Conservation (phyloP, 2,329 filamentous ascomycete genomes). For the Xylariales sp. region DNA sequence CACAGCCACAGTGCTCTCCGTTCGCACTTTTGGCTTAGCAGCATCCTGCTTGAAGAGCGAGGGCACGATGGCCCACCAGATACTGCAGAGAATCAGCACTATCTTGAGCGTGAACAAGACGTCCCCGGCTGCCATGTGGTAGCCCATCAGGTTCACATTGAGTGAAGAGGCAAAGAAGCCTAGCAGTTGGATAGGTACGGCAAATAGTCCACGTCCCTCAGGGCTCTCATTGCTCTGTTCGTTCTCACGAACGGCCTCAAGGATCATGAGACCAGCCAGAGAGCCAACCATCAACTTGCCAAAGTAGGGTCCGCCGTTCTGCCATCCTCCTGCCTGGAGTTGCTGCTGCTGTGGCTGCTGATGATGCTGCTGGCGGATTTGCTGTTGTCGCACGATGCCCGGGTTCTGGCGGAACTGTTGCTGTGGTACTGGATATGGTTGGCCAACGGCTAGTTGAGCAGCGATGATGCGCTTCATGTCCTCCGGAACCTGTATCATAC, state of each 20-base stretch:
- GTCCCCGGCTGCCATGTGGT: slow-evolving; percentile 39
- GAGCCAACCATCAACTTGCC: slow-evolving; percentile 90
- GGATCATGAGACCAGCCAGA: slow-evolving; percentile 84
- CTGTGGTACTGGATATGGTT: slow-evolving; percentile 44
- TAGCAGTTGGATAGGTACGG: slow-evolving; percentile 57
- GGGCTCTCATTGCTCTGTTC: slow-evolving; percentile 61
- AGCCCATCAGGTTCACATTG: slow-evolving; percentile 50
- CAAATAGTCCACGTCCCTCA: slow-evolving; percentile 62
- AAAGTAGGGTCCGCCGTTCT: slow-evolving; percentile 50
- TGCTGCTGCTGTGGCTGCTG: slow-evolving; percentile 43
- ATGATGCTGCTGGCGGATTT: slow-evolving; percentile 44
- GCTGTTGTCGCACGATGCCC: slow-evolving; percentile 43
- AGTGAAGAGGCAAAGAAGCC: slow-evolving; percentile 40
- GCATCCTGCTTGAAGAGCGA: slow-evolving; percentile 51
- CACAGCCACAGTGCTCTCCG: slow-evolving; percentile 31
- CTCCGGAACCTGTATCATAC: slow-evolving; percentile 63
- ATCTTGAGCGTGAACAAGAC: slow-evolving; percentile 49
- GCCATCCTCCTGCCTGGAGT: slow-evolving; percentile 50
- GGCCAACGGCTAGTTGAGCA: slow-evolving; percentile 49
- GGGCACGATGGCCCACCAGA: slow-evolving; percentile 53
- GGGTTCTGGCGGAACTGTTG: slow-evolving; percentile 35
- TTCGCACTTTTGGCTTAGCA: slow-evolving; percentile 41
- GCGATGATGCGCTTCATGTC: slow-evolving; percentile 60
- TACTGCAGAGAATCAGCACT: slow-evolving; percentile 45
- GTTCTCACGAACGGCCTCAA: slow-evolving; percentile 71